phyloP scores from a whole-genome alignment of 495 filamentous ascomycete species.

The Astrothelium macrocarpum region DNA sequence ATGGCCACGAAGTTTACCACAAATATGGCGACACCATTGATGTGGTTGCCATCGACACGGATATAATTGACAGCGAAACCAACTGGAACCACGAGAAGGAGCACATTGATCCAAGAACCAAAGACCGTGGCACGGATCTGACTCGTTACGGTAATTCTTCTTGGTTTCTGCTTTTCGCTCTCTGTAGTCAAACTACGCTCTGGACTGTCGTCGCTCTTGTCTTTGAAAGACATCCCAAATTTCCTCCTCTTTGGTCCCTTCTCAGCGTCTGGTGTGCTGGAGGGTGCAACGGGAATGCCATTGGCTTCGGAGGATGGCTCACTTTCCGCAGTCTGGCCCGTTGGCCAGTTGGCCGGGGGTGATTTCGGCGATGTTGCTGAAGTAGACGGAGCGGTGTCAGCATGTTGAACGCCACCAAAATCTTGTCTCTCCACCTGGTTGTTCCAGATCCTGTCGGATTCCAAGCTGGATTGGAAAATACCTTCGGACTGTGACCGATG shows the following conservation, averaged over 20 bases:
- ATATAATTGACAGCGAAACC: conserved; percentile 66
- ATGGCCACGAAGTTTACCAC: conserved; percentile 85
- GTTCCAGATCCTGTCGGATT: neutral
- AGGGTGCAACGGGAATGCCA: neutral
- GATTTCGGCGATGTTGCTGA: neutral
- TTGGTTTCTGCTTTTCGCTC: conserved; percentile 34
- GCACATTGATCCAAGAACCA: conserved; percentile 74
- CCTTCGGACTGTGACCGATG: neutral
- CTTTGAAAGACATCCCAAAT: conserved; percentile 15
- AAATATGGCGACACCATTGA: conserved; percentile 56
- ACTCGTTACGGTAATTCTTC: conserved; percentile 51
- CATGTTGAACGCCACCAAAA: conserved; percentile 1
- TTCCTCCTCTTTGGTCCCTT: conserved; percentile 14
- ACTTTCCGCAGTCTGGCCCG: neutral
- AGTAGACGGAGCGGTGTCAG: conserved; percentile 2
- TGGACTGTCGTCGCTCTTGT: neutral
- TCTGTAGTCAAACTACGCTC: conserved; percentile 13
- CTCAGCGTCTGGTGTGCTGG: neutral
- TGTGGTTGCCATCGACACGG: conserved; percentile 49
- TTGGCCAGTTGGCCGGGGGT: neutral
- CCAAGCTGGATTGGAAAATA: conserved; percentile 1
- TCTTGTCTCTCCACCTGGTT: neutral
- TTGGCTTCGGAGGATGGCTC: neutral
- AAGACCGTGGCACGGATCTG: conserved; percentile 65
- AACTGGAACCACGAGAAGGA: conserved; percentile 67